phyloP scores from a whole-genome alignment of 1,284 basidiomycete genomes.

The Fomitopsis schrenkii region DNA sequence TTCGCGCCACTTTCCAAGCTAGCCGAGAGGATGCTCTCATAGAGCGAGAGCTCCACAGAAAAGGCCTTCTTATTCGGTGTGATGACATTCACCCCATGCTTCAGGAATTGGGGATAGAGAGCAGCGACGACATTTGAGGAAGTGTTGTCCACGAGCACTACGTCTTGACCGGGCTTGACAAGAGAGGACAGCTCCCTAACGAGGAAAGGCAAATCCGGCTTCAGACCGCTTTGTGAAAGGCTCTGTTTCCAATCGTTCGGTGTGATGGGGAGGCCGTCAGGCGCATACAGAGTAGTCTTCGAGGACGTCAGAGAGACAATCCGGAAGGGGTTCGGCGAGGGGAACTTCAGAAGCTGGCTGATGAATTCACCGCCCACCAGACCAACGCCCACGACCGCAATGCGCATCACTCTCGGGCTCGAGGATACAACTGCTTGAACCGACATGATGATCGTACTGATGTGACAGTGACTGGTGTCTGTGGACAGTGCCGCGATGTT shows the following conservation, averaged over 20 bases:
- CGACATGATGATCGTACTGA: not conserved
- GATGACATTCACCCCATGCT: slow-evolving; percentile 80
- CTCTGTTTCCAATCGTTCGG: slow-evolving; percentile 40
- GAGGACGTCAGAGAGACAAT: slow-evolving; percentile 81
- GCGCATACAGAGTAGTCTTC: slow-evolving; percentile 58
- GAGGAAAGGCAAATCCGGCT: slow-evolving; percentile 43
- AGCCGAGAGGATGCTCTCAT: slow-evolving; percentile 63
- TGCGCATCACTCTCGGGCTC: slow-evolving; percentile 32
- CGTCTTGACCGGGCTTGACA: slow-evolving; percentile 46
- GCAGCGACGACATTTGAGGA: slow-evolving; percentile 82
- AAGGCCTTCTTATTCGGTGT: slow-evolving; percentile 99
- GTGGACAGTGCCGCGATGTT: not conserved
- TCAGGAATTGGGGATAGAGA: slow-evolving; percentile 82
- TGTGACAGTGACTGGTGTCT: not conserved
- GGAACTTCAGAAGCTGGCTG: slow-evolving; percentile 67
- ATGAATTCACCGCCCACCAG: slow-evolving; percentile 87
- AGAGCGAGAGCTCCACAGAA: slow-evolving; percentile 73
- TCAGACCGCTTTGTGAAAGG: slow-evolving; percentile 38
- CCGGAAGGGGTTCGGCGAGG: slow-evolving; percentile 60
- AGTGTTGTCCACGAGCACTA: slow-evolving; percentile 92
- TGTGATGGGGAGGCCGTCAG: slow-evolving; percentile 41
- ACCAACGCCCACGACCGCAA: slow-evolving; percentile 84
- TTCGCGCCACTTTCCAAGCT: slow-evolving; percentile 55
- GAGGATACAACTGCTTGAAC: slow-evolving; percentile 3
- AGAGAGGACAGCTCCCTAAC: slow-evolving; percentile 41